phyloP scores from a whole-genome alignment of 2,329 filamentous ascomycete genomes.

The Penicillium polonicum region DNA sequence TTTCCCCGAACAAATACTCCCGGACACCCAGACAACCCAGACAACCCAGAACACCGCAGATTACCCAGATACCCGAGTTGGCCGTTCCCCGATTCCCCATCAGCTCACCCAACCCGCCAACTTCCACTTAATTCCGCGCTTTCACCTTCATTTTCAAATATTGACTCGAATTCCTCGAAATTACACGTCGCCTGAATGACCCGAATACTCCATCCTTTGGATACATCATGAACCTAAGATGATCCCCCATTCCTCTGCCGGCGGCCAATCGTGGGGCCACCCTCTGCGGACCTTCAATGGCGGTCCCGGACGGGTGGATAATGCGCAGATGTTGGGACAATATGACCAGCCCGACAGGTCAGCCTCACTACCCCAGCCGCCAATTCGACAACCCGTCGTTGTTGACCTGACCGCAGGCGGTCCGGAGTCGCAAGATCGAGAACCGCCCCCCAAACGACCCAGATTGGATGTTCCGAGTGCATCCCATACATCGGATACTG shows the following conservation, averaged over 20 bases:
- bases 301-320: conserved; percentile 29
- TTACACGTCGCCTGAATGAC: conserved; percentile 22
- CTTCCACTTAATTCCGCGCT: not conserved
- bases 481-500: conserved; percentile 22
- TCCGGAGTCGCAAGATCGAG: conserved; percentile 34
- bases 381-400: conserved; percentile 31
- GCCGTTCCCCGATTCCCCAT: conserved; percentile 1
- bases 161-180: not conserved
- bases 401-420: conserved; percentile 39
- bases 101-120: not conserved
- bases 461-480: conserved; percentile 35
- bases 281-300: conserved; percentile 35
- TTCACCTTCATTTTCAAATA: not conserved
- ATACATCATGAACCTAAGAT: conserved; percentile 43
- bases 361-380: conserved; percentile 25
- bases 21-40: not conserved
- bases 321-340: conserved; percentile 24
- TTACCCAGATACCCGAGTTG: conserved; percentile 1
- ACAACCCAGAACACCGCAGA: not conserved
- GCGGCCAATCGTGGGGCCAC: conserved; percentile 41
- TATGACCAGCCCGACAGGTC: conserved; percentile 27
- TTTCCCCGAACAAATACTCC: not conserved
- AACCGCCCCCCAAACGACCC: conserved; percentile 39
- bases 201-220: conserved; percentile 22
- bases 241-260: conserved; percentile 43